A percentile compares a stretch with the other conserved stretches of the same genome.
phyloP scores from a whole-genome alignment of 768 basidiomycete genomes.

The Lentinula boryana region DNA sequence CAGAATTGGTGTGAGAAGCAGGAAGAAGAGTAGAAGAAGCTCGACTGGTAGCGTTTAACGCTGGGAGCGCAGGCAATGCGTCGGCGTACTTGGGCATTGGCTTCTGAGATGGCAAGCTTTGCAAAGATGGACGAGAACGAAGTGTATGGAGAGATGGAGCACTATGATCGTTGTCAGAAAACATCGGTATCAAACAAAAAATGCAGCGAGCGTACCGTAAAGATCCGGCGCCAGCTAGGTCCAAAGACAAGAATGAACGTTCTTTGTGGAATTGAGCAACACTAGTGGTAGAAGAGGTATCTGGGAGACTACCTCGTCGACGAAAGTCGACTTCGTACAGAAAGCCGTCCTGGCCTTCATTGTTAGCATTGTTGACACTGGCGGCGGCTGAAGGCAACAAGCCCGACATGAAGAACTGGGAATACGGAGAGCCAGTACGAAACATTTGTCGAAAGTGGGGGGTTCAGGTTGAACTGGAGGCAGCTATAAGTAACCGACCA shows the following conservation, averaged over 20 bases:
- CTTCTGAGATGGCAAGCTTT: conserved; percentile 16
- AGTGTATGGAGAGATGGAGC: conserved; percentile 28
- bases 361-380: neutral
- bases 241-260: conserved; percentile 65
- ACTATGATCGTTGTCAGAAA: conserved; percentile 10
- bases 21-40: neutral
- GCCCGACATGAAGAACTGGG: conserved; percentile 62
- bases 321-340: conserved; percentile 9
- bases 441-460: neutral
- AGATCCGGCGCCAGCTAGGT: conserved; percentile 51
- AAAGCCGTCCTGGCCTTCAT: neutral
- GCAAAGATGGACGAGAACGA: conserved; percentile 50
- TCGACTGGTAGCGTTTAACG: neutral
- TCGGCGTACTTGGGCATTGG: neutral
- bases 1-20: neutral
- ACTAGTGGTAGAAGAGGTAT: conserved; percentile 28
- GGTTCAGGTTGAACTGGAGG: neutral
- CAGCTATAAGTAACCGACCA: neutral
- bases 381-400: conserved; percentile 36
- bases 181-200: neutral
- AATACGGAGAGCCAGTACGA: conserved; percentile 40
- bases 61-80: neutral
- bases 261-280: conserved; percentile 36
- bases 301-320: conserved; percentile 31
- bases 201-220: conserved; percentile 19